Evolutionary conservation across 2,329 filamentous ascomycete genomes (phyloP), one percentile per base, ranked within the genome.

Genomic region (Amauroascus niger): DNA sequence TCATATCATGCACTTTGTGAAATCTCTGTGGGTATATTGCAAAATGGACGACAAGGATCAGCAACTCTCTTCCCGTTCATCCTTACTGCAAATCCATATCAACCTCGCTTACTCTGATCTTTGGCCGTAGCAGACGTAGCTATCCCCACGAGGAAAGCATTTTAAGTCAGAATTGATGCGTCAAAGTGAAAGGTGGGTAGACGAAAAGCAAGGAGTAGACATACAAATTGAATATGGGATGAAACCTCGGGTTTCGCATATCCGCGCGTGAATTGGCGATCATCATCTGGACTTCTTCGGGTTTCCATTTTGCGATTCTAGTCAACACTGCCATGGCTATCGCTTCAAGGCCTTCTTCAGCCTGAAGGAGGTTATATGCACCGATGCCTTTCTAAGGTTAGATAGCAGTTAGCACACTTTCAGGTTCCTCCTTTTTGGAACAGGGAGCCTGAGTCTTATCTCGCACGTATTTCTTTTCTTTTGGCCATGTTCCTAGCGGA

Each of bases 261-360:
- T 71, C 67, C 24, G 61, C 64, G 32, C 67, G 60, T 0, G 68
- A 63, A 18, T 67, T 60, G 5, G 62, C 59, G 11, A 70, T 56
- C 18, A 70, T 61, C 1, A 64, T 58, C 26, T 65, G 59, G 24
- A 70, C 59, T 53, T 65, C 60, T 16, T 69, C 65, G 4, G 45
- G 39, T 20, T 52, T 59, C 62, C 63, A 67, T 8, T 55, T 59
- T 22, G 59, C 51, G 3, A 58, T 53, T 43, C 60, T 57, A 1
- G 62, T 66, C 26, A 65, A 58, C 1, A 64, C 52, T 6, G 62
- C 62, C 45, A 66, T 59, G 14, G 61, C 62, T 43, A 67, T 62
- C 2, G 55, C 64, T 32, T 64, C 63, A 18, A 68, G 50, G 4
- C 62, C 64, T 8, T 62, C 57, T 35, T 58, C 53, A 24, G 64